A percentile compares a stretch with the other conserved stretches of the same genome.
These are phyloP conservation scores for Citropsis articulata DNA, from an alignment of 345 rosid species.

Conservation along the genomic window DNA sequence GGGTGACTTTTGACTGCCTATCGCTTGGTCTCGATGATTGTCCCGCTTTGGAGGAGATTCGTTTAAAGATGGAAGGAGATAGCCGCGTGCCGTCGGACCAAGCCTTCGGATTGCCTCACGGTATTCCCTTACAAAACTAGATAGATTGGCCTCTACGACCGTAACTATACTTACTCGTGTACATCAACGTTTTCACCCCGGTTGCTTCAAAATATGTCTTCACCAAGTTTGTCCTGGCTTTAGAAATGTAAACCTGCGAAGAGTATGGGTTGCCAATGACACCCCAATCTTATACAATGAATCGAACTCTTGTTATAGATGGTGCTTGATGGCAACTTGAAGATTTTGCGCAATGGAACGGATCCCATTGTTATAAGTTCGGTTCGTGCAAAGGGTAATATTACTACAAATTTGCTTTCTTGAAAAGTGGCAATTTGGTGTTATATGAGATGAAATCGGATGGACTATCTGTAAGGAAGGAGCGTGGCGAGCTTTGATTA, in stretches of 20 bases:
- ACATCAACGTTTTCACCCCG: background rate
- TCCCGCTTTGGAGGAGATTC: too few species aligned
- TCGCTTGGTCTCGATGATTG: constrained; percentile 63
- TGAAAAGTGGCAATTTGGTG: constrained; percentile 29
- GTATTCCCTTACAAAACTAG: too few species aligned
- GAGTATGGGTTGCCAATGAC: constrained; percentile 4
- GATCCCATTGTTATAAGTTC: background rate
- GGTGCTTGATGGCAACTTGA: constrained; percentile 12
- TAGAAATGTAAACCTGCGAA: background rate
- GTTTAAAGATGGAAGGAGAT: too few species aligned
- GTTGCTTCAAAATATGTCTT: background rate
- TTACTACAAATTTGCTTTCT: background rate
- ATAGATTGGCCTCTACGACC: background rate
- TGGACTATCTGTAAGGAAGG: constrained; percentile 18
- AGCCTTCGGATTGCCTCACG: too few species aligned
- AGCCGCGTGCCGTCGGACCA: too few species aligned
- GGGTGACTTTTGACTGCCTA: constrained; percentile 56
- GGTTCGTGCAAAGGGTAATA: background rate
- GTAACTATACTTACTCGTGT: too few species aligned
- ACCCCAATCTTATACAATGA: background rate
- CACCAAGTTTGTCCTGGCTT: background rate
- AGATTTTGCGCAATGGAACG: background rate
- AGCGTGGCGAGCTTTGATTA: constrained; percentile 21
- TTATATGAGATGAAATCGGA: constrained; percentile 27
- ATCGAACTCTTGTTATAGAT: constrained; percentile 1